phyloP scores from a whole-genome alignment of 345 rosid genomes.

The Populus nigra region DNA sequence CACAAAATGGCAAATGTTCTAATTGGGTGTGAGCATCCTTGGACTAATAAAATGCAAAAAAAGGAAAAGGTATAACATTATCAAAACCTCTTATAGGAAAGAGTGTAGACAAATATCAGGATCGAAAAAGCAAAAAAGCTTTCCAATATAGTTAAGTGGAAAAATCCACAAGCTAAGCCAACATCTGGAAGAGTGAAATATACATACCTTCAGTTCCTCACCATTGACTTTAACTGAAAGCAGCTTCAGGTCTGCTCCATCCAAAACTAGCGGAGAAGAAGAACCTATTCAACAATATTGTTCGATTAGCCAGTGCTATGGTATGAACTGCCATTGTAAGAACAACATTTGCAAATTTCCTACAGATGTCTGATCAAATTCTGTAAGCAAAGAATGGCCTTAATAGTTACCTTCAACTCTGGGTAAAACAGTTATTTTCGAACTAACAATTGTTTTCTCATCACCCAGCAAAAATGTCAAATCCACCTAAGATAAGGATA shows the following conservation, averaged over 20 bases:
- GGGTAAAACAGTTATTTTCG: constrained; percentile 69
- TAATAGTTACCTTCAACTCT: constrained; percentile 66
- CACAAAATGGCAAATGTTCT: background rate
- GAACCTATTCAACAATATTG: constrained; percentile 45
- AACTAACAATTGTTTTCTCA: constrained; percentile 88
- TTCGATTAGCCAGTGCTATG: background rate
- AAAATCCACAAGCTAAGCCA: background rate
- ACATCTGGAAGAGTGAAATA: background rate
- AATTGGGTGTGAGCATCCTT: background rate
- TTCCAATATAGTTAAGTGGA: background rate
- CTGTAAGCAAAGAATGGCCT: background rate
- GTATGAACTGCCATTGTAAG: background rate
- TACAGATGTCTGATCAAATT: background rate
- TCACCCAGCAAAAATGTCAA: constrained; percentile 80
- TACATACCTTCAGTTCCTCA: constrained; percentile 64
- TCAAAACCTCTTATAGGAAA: background rate
- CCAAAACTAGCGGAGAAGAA: constrained; percentile 68
- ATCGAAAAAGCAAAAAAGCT: background rate
- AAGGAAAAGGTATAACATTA: background rate
- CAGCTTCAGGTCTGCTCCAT: constrained; percentile 77
- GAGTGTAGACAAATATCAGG: background rate
- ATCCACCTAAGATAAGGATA: constrained; percentile 59
- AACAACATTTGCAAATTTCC: background rate
- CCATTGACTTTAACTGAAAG: constrained; percentile 67
- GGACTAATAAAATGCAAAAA: background rate